phyloP scores from a whole-genome alignment of 129 eudicot genomes.

The Lactuca sativa region DNA sequence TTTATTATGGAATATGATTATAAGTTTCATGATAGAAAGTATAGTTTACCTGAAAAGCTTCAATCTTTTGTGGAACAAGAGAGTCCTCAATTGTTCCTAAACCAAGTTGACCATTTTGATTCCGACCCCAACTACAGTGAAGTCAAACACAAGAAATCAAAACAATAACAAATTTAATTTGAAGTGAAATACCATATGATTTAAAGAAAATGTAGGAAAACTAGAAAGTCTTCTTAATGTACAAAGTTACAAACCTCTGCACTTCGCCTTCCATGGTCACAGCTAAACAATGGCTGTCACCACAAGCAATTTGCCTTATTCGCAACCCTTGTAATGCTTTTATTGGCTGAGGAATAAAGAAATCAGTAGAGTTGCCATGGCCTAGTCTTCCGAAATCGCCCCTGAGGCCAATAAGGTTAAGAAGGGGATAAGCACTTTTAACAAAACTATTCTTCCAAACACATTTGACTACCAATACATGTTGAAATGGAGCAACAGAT shows the following conservation, averaged over 20 bases:
- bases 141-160: conserved; percentile 11
- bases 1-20: neutral
- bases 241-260: conserved; percentile 61
- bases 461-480: neutral
- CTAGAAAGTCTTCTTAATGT: neutral
- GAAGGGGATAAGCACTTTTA: conserved; percentile 5
- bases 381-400: conserved; percentile 99
- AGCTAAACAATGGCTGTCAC: conserved; percentile 98
- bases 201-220: neutral
- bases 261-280: conserved; percentile 95
- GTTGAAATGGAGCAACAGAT: neutral
- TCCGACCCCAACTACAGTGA: conserved; percentile 87
- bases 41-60: conserved; percentile 69
- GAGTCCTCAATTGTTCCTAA: conserved; percentile 91
- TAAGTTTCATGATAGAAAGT: conserved; percentile 2
- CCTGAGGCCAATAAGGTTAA: conserved; percentile 42
- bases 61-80: conserved; percentile 84
- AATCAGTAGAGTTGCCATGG: conserved; percentile 96
- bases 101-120: conserved; percentile 99
- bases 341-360: conserved; percentile 87
- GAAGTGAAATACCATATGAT: no score
- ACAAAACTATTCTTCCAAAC: neutral
- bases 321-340: conserved; percentile 70
- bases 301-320: conserved; percentile 92
- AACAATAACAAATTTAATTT: no score